A percentile compares a stretch with the other conserved stretches of the same genome.
Conservation (phyloP, 495 filamentous ascomycete species). For the Cryomyces minteri region DNA sequence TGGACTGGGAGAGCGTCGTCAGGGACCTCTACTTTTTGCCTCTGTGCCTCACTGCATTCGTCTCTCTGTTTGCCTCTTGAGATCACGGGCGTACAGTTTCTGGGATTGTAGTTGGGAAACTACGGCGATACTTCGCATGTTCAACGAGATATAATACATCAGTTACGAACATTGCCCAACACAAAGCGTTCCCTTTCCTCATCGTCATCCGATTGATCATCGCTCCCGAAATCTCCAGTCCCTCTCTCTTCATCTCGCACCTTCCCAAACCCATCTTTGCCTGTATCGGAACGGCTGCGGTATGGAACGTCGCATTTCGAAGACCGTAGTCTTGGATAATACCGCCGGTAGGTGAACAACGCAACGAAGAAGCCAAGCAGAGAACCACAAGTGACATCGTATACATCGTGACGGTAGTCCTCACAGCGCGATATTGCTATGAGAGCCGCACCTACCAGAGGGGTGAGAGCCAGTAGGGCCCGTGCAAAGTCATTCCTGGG, state of each 20-base stretch:
- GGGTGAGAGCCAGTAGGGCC: constrained; percentile 37
- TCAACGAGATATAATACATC: no score
- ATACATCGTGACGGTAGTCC: constrained; percentile 92
- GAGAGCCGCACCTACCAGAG: constrained; percentile 62
- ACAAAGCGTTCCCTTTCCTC: not conserved
- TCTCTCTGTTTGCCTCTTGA: no score
- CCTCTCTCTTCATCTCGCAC: not conserved
- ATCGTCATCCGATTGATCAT: not conserved
- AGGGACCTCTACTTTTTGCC: no score
- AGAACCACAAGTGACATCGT: constrained; percentile 66
- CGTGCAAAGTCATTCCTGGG: constrained; percentile 48
- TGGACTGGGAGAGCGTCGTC: no score
- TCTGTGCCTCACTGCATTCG: no score
- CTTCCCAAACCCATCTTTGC: not conserved
- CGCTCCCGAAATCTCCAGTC: not conserved
- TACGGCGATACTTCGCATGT: no score
- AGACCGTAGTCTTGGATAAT: constrained; percentile 36
- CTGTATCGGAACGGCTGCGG: constrained; percentile 23
- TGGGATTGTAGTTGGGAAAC: no score
- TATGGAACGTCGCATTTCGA: constrained; percentile 34
- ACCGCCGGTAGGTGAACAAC: constrained; percentile 67
- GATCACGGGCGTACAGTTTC: no score
- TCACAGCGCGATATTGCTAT: constrained; percentile 83
- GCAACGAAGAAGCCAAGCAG: constrained; percentile 55
- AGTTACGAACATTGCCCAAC: not conserved